A percentile compares a stretch with the other conserved stretches of the same genome.
Evolutionary conservation across 2,329 filamentous ascomycete genomes (phyloP).

Genomic region (Microascus cirrosus): DNA sequence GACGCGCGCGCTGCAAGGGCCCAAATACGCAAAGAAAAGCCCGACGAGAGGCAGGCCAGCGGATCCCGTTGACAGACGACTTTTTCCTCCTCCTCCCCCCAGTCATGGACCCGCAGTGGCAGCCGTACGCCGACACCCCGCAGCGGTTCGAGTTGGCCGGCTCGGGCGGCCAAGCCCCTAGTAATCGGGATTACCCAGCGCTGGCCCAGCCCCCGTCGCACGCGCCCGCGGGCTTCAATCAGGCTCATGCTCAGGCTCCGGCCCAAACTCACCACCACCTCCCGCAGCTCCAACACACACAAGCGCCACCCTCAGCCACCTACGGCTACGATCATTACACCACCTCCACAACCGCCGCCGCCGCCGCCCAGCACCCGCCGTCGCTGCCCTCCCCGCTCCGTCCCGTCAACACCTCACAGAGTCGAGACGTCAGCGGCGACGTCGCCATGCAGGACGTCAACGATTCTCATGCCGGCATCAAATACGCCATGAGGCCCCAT

Average conservation of each 20-base stretch:
- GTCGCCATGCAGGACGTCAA: constrained; percentile 76
- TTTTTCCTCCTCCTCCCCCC: background rate
- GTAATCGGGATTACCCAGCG: background rate
- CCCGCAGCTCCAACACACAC: constrained; percentile 12
- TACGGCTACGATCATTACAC: constrained; percentile 25
- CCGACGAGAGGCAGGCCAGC: background rate
- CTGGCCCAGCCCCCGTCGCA: background rate
- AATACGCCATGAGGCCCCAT: constrained; percentile 71
- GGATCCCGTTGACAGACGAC: background rate
- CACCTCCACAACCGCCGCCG: constrained; percentile 8
- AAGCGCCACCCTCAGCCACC: constrained; percentile 1
- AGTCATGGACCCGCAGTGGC: constrained; percentile 45
- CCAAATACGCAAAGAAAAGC: background rate
- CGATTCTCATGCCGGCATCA: constrained; percentile 75
- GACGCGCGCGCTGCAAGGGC: background rate
- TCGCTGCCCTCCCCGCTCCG: constrained; percentile 43
- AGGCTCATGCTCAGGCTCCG: constrained; percentile 4
- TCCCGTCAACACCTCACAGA: constrained; percentile 40
- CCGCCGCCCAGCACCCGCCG: constrained; percentile 15
- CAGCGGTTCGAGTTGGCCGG: constrained; percentile 49
- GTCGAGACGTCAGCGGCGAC: constrained; percentile 64
- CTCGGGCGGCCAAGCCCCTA: background rate
- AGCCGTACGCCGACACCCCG: constrained; percentile 56
- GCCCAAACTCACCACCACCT: constrained; percentile 18
- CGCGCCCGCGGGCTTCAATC: background rate